Base-by-base conservation (phyloP, 106 monocot genomes). In the Dendrobium nobile region DNA sequence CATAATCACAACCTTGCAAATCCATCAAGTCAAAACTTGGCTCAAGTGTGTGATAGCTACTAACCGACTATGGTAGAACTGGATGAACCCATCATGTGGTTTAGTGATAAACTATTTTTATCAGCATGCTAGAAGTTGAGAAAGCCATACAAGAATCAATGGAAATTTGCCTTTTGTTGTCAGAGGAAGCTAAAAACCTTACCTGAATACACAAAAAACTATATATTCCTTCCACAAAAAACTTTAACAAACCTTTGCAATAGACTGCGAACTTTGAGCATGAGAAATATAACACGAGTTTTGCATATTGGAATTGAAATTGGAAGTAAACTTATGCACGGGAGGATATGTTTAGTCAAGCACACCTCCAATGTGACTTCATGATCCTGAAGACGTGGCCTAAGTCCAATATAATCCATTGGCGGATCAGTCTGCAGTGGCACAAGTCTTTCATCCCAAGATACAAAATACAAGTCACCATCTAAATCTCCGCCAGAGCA, bases 401-500 rank as follows among this genome's bases (percentile, higher is more conserved):
- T 86, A 58, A 89, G 85, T 20, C 84, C 88, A 84, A 86, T 88
- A 55, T 99, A 99, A 78, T 99, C 95, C 99, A 95, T 93, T 72
- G 99, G 95, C 64, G 81, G 59, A 67, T 93, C 88, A 74, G 82
- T 85, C 44, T 80, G 77, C 8, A 33, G 68, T 59, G 99, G 99
- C 42, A 99, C 82, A 82, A 99, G 92, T 77, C 83, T 88, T 75
- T 87, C 85, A 85, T 99, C 91, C 99, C 99, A 99, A 48, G 84
- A 89, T 31, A 91, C 68, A 82, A 92, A 95, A 83, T 86, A 99
- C 24, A 91, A 80, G 72, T 99, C 99, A 40, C 99, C 99, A 85
- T 99, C 99, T 77, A 99, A 87, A 89, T 99, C 99, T 45, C 99
- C 99, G 47, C 99, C 99, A 51, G 95, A 99, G 79, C 99, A 99